phyloP scores from a whole-genome alignment of 371 early-diverging fungal genomes.

The Entomophthora muscae region DNA sequence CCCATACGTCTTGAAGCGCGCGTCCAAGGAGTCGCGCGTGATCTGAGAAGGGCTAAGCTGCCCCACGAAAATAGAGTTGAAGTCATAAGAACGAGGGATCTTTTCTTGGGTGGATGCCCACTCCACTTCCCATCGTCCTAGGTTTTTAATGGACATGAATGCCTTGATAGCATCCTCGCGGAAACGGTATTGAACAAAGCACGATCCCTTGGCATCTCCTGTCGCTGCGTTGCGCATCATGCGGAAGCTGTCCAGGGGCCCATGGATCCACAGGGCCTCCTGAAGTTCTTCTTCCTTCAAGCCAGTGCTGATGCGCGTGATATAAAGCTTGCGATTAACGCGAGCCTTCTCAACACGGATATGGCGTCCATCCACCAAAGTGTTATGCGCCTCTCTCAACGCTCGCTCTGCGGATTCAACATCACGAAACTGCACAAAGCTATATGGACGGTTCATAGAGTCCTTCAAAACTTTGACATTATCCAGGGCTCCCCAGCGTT shows the following conservation, averaged over 20 bases:
- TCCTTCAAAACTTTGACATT: conserved; percentile 67
- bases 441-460: conserved; percentile 60
- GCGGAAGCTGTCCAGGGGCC: conserved; percentile 51
- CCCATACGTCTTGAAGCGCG: conserved; percentile 38
- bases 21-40: conserved; percentile 23
- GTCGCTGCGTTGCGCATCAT: conserved; percentile 25
- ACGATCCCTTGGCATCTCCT: conserved; percentile 25
- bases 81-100: conserved; percentile 23
- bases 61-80: conserved; percentile 42
- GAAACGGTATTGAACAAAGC: conserved; percentile 51
- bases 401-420: conserved; percentile 39
- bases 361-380: conserved; percentile 42
- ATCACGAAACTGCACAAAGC: conserved; percentile 66
- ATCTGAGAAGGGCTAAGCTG: conserved; percentile 30
- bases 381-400: conserved; percentile 43
- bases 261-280: conserved; percentile 24
- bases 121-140: conserved; percentile 36
- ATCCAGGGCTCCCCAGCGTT: conserved; percentile 40
- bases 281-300: conserved; percentile 22
- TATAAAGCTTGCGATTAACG: conserved; percentile 63
- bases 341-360: conserved; percentile 71
- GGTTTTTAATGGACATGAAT: conserved; percentile 24
- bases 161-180: conserved; percentile 69
- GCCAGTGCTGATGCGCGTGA: conserved; percentile 24
- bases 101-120: conserved; percentile 40